Conservation (phyloP, 495 filamentous ascomycete genomes). For the Talaromyces nanjingensis region DNA sequence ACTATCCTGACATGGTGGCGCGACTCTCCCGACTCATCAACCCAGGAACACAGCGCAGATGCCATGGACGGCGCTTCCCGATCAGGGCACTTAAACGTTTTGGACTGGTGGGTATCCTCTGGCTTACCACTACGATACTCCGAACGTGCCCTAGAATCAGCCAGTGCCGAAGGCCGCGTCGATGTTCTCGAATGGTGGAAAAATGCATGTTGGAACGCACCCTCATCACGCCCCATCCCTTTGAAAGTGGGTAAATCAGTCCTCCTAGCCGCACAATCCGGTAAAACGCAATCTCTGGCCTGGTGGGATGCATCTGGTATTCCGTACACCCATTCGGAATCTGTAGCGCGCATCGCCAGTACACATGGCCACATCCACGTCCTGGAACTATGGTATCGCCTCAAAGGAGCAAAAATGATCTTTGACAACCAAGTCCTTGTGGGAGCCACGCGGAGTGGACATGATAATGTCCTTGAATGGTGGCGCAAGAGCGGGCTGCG, state of each 20-base stretch:
- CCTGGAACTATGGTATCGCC: constrained; percentile 70
- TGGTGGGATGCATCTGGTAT: constrained; percentile 82
- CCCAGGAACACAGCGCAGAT: constrained; percentile 71
- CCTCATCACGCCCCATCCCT: constrained; percentile 32
- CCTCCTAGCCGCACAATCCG: constrained; percentile 71
- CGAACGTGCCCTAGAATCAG: constrained; percentile 78
- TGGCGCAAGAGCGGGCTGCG: constrained; percentile 70
- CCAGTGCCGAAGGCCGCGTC: constrained; percentile 75
- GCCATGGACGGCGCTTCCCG: constrained; percentile 81
- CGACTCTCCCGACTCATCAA: constrained; percentile 65
- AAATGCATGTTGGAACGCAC: constrained; percentile 37
- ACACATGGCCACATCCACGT: constrained; percentile 82
- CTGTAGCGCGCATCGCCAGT: constrained; percentile 74
- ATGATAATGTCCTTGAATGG: constrained; percentile 81
- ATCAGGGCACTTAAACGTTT: constrained; percentile 71
- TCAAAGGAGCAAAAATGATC: constrained; percentile 75
- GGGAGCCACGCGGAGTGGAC: constrained; percentile 78
- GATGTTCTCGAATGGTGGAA: constrained; percentile 89
- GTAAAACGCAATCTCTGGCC: constrained; percentile 59
- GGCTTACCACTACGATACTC: constrained; percentile 77
- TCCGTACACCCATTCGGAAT: constrained; percentile 64
- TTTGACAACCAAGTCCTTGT: constrained; percentile 88
- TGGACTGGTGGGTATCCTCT: constrained; percentile 87
- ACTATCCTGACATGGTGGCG: constrained; percentile 88
- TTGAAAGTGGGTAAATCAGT: constrained; percentile 77